Percentiles rank a stretch among this genome's conserved stretches.
Conservation (phyloP, 495 filamentous ascomycete genomes). For the Pyrenopolyporus hunteri region DNA sequence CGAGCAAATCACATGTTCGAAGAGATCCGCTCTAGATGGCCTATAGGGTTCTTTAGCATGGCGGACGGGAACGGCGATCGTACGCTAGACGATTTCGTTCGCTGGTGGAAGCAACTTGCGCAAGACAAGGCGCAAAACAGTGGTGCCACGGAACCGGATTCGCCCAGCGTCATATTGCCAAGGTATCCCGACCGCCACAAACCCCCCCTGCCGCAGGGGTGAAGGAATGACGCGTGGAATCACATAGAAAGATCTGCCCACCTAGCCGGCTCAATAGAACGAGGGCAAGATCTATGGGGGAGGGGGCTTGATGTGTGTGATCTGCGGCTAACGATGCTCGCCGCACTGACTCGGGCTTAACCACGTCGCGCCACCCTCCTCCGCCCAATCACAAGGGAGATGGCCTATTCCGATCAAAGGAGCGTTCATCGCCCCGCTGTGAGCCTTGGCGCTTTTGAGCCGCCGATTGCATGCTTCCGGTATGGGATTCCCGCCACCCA, state of each 20-base stretch:
- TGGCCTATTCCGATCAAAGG: not conserved
- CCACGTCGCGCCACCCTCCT: not conserved
- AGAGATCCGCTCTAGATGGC: conserved; percentile 27
- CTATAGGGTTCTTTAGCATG: conserved; percentile 25
- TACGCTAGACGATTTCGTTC: conserved; percentile 22
- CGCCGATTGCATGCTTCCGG: conserved; percentile 16
- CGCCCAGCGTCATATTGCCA: no score
- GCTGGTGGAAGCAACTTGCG: conserved; percentile 14
- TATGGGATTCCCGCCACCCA: not conserved
- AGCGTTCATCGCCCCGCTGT: not conserved
- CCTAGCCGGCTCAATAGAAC: not conserved
- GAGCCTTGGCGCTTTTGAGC: conserved; percentile 8
- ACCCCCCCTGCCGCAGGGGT: no score
- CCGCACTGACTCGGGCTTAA: not conserved
- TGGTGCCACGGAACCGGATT: not conserved
- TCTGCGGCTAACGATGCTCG: not conserved
- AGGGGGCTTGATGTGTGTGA: not conserved
- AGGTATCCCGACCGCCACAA: no score
- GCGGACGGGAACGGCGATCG: conserved; percentile 13
- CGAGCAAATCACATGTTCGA: conserved; percentile 10
- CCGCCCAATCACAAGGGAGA: not conserved
- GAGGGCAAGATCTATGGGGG: no score
- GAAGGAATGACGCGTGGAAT: no score
- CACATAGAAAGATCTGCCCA: no score
- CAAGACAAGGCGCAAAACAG: conserved; percentile 6